A percentile compares a stretch with the other conserved stretches of the same genome.
Conservation (phyloP, 169 alveolate genomes). For the Plasmodium sp. region DNA sequence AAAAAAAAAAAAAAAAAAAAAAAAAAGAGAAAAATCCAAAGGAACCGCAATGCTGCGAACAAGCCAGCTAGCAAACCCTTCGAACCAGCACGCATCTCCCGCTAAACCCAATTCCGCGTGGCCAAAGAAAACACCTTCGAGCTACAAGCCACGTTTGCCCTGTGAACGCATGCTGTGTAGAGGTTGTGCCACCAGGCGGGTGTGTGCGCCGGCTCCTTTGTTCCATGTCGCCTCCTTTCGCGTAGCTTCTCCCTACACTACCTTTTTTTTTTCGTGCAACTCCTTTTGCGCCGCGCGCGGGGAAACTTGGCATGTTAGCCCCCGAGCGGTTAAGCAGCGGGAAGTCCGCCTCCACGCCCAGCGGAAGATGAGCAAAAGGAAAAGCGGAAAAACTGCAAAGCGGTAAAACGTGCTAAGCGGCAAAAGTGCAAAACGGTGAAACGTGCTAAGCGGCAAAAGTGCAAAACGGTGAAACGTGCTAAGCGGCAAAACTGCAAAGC, state of each 20-base stretch:
- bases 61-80: neutral
- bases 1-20: neutral
- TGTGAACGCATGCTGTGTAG: neutral
- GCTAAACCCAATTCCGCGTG: neutral
- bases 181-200: neutral
- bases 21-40: constrained; percentile 2
- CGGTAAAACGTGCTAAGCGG: neutral
- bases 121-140: neutral
- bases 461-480: neutral
- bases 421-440: neutral
- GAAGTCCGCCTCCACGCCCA: neutral
- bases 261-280: neutral
- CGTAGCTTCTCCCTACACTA: neutral
- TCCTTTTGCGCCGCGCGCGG: neutral
- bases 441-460: neutral
- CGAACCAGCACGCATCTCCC: neutral
- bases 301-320: neutral
- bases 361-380: neutral
- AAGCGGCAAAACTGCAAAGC: neutral
- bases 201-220: neutral
- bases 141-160: neutral
- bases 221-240: neutral
- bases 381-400: neutral
- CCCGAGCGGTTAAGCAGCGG: neutral
- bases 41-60: neutral